Conservation (phyloP, 2,329 filamentous ascomycete genomes). For the Ophiocordyceps camponoti-floridani region DNA sequence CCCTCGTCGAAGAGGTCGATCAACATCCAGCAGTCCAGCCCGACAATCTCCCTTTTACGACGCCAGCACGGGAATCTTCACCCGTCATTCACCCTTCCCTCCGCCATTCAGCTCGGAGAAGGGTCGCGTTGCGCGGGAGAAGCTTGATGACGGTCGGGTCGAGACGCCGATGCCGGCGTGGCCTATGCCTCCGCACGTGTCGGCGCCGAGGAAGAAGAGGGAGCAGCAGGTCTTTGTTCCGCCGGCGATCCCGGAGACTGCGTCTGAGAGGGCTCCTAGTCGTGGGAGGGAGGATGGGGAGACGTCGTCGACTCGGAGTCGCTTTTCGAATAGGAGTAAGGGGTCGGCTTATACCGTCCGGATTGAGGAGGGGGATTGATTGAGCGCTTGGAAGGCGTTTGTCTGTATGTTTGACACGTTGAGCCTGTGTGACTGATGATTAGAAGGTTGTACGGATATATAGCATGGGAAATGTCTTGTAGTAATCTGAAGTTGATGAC, state of each 20-base stretch:
- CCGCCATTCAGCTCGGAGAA: background rate
- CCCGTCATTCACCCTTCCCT: background rate
- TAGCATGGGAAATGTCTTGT: no score
- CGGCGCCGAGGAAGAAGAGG: background rate
- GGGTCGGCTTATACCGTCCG: conserved; percentile 6
- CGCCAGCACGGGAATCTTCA: background rate
- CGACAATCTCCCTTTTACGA: background rate
- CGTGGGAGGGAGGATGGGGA: conserved; percentile 1
- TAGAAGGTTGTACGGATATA: no score
- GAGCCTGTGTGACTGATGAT: no score
- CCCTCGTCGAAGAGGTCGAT: background rate
- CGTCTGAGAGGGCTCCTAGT: background rate
- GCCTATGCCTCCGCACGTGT: conserved; percentile 1
- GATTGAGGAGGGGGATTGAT: conserved; percentile 2
- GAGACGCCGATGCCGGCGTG: conserved; percentile 2
- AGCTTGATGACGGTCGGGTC: background rate
- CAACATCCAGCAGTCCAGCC: background rate
- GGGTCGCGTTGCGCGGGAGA: background rate
- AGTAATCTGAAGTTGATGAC: no score
- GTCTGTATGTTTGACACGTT: no score
- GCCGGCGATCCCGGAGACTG: conserved; percentile 3
- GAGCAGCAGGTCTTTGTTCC: conserved; percentile 3
- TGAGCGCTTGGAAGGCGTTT: no score
- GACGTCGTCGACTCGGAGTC: conserved; percentile 4
- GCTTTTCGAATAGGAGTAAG: conserved; percentile 4